Evolutionary conservation across 148 eudicot genomes (phyloP).

Genomic region (Cornus kousa): DNA sequence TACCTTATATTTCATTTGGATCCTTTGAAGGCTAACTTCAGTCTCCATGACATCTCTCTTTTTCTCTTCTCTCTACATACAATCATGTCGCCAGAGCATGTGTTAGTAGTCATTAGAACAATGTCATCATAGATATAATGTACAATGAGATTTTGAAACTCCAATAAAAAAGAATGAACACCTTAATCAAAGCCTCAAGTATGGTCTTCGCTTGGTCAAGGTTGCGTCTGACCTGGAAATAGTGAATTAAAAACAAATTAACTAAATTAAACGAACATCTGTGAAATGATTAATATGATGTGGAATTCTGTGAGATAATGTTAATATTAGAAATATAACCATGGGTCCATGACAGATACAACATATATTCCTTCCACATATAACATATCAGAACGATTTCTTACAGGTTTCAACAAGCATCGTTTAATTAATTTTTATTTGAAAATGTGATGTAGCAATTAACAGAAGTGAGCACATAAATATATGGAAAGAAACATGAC

Average conservation of each 20-base stretch:
- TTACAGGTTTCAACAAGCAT: neutral
- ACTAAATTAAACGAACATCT: neutral
- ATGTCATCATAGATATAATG: neutral
- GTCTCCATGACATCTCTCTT: constrained; percentile 90
- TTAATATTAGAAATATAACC: neutral
- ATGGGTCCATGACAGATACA: neutral
- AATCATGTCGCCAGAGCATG: constrained; percentile 11
- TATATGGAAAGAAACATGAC: too few species aligned
- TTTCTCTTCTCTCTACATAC: constrained; percentile 90
- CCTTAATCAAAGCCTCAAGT: constrained; percentile 83
- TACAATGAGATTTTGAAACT: neutral
- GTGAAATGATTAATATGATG: neutral
- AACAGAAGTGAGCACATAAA: neutral
- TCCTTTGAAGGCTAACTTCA: constrained; percentile 90
- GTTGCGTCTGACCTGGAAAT: constrained; percentile 84
- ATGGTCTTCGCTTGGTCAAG: constrained; percentile 93
- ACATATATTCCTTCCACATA: neutral
- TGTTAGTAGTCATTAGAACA: neutral
- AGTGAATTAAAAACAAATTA: constrained; percentile 5
- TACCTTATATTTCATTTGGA: constrained; percentile 94
- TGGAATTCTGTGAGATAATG: neutral
- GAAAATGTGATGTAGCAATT: neutral
- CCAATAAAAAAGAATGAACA: constrained; percentile 18
- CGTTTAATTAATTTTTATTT: neutral
- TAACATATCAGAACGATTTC: neutral